A percentile compares a stretch with the other conserved stretches of the same genome.
Evolutionary conservation across 139 green algal species (phyloP).

Genomic region (Zygnema cylindricum): DNA sequence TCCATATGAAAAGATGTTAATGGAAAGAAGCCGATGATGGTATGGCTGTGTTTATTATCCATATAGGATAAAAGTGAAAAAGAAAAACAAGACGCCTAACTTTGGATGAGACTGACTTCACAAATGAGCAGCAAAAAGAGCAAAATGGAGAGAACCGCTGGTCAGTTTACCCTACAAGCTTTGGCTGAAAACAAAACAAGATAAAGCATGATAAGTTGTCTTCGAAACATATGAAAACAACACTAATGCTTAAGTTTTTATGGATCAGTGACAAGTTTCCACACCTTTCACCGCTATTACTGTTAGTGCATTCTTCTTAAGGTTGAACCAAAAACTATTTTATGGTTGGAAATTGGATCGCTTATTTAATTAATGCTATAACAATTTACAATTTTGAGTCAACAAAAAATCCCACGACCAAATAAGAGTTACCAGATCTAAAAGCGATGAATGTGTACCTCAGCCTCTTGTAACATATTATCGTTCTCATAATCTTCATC

Average conservation of each 20-base stretch:
- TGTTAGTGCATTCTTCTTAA: neutral
- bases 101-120: no score
- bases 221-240: constrained; percentile 9
- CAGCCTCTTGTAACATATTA: neutral
- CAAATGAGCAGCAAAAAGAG: no score
- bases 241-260: neutral
- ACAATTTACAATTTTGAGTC: neutral
- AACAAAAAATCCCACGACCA: neutral
- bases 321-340: neutral
- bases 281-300: neutral
- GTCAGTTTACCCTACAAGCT: neutral
- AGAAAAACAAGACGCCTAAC: neutral
- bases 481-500: neutral
- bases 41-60: neutral
- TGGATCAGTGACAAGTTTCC: neutral
- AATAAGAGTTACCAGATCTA: no score
- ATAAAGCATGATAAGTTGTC: neutral
- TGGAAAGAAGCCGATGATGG: neutral
- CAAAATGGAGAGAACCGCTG: neutral
- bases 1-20: neutral
- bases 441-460: no score
- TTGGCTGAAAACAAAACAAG: neutral
- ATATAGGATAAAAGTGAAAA: neutral
- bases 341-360: neutral
- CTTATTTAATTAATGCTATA: neutral